These are phyloP conservation scores for Melaleuca alternifolia DNA, from an alignment of 345 rosid genomes.

Conservation along the genomic window DNA sequence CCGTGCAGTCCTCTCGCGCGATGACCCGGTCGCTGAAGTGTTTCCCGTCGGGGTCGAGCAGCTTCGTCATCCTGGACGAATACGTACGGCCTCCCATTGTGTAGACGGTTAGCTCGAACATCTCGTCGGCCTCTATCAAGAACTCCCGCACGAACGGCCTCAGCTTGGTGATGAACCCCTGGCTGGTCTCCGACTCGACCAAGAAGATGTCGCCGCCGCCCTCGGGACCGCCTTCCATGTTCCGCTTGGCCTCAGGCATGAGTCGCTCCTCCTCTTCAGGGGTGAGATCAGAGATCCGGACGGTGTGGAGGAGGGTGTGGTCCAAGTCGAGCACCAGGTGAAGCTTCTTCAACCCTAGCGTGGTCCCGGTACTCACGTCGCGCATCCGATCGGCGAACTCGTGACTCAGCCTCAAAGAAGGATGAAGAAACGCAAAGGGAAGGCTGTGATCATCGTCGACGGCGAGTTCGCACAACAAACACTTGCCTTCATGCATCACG, in stretches of 20 bases:
- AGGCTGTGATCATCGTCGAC: neutral
- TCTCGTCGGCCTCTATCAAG: neutral
- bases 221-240: neutral
- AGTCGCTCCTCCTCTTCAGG: neutral
- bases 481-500: neutral
- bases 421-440: neutral
- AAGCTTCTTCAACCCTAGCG: neutral
- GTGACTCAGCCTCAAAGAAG: neutral
- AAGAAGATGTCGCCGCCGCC: neutral
- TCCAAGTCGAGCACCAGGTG: neutral
- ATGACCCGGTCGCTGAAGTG: neutral
- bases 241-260: neutral
- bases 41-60: neutral
- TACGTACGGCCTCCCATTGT: neutral
- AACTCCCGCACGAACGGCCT: neutral
- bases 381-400: neutral
- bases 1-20: neutral
- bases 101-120: neutral
- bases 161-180: neutral
- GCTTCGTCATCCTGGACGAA: neutral
- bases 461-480: neutral
- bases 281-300: neutral
- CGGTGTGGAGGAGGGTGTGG: neutral
- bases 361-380: neutral
- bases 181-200: neutral